Conservation (phyloP, 768 basidiomycete genomes). For the Suillus clintonianus region DNA sequence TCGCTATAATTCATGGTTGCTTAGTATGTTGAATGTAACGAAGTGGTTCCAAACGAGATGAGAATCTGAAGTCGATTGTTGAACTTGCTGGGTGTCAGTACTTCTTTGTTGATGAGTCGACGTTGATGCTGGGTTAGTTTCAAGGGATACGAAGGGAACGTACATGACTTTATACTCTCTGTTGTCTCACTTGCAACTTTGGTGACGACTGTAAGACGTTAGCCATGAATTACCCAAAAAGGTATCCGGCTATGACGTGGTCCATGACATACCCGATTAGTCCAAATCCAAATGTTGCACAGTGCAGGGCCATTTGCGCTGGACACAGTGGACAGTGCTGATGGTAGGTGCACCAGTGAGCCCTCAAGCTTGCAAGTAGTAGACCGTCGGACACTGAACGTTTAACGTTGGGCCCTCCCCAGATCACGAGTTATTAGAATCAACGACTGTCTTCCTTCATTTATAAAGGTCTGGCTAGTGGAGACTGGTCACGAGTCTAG, state of each 20-base stretch:
- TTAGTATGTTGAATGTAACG: slow-evolving; percentile 2
- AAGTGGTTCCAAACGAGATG: neutral
- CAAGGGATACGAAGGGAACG: neutral
- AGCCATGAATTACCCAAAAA: too few species aligned
- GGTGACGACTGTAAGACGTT: neutral
- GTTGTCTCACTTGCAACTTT: neutral
- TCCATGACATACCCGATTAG: neutral
- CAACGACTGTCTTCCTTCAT: too few species aligned
- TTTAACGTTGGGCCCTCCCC: too few species aligned
- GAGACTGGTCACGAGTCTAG: neutral
- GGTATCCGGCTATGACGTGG: too few species aligned
- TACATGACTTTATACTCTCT: neutral
- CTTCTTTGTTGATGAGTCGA: slow-evolving; percentile 1
- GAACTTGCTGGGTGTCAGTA: slow-evolving; percentile 1
- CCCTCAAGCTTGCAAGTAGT: too few species aligned
- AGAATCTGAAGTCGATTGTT: neutral
- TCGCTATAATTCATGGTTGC: slow-evolving; percentile 1
- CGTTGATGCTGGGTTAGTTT: slow-evolving; percentile 1
- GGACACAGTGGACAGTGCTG: too few species aligned
- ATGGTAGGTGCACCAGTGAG: too few species aligned
- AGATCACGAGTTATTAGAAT: neutral
- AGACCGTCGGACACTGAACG: too few species aligned
- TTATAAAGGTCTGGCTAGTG: neutral
- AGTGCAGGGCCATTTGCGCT: too few species aligned
- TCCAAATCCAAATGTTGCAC: neutral